Conservation (phyloP, 2,329 filamentous ascomycete genomes). For the Trichoderma sp. region DNA sequence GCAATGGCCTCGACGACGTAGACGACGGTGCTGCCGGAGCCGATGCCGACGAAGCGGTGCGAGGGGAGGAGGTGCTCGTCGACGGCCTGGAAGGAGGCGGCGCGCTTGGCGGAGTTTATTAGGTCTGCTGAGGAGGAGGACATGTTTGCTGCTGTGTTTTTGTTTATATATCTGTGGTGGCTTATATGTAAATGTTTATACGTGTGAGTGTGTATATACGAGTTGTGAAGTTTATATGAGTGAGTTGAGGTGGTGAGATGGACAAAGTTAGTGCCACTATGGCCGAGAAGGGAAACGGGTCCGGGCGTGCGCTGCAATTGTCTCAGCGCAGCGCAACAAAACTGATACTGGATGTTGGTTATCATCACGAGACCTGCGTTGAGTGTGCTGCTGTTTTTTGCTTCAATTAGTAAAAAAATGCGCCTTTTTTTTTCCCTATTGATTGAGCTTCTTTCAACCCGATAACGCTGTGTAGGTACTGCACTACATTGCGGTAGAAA, state of each 20-base stretch:
- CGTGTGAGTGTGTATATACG: neutral
- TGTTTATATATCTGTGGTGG: neutral
- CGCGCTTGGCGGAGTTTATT: slow-evolving; percentile 74
- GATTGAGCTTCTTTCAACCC: neutral
- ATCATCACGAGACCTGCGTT: neutral
- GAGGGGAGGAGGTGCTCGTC: slow-evolving; percentile 68
- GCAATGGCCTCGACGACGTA: slow-evolving; percentile 84
- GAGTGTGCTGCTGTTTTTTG: neutral
- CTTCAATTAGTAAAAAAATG: neutral
- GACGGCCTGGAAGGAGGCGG: slow-evolving; percentile 74
- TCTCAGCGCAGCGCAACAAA: neutral
- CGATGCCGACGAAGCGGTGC: slow-evolving; percentile 74
- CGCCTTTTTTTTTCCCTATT: neutral
- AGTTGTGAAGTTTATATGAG: neutral
- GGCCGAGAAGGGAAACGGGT: neutral
- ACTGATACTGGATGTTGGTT: neutral
- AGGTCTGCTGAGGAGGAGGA: slow-evolving; percentile 37
- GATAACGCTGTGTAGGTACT: too few relatives aligned
- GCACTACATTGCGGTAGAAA: too few relatives aligned
- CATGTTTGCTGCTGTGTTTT: neutral
- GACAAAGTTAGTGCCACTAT: neutral
- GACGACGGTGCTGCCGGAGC: slow-evolving; percentile 79
- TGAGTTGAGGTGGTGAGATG: neutral
- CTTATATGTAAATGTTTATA: neutral
- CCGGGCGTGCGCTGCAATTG: neutral